Base-by-base conservation (phyloP, 1,284 basidiomycete species). In the Leccinum solheimii region DNA sequence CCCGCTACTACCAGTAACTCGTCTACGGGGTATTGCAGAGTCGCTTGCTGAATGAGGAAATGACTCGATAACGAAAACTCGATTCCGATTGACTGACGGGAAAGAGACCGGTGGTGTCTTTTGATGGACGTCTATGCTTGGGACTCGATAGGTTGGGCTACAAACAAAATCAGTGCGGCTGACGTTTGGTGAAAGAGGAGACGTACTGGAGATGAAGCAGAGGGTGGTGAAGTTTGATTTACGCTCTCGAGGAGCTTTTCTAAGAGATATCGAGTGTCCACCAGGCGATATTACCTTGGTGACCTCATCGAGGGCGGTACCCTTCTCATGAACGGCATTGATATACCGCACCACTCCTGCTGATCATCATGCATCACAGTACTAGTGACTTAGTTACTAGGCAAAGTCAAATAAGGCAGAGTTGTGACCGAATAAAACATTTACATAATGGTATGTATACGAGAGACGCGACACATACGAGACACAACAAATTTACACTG, bases 221-320 rank as follows among this genome's bases (percentile, higher is more conserved):
- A 34, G 16, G 79, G 78, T 38, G 77, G 75, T 13, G 79, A 75
- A 23, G 77, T 74, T 60, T 74, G 75, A 64, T 79, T 27, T 27
- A 27, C 27, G 27, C 27, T 27, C 27, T 27, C 80, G 9, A 84
- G 77, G 49, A 90, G 72, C 69, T 91, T 87, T 43, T 27, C 27
- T 0, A 27, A 82, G 74, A 27, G 88, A 90, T 9, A 90, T 79
- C 40, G 86, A 84, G n/a, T 90, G 89, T 0, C 88, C 88, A 23
- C 86, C 86, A 3, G 88, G 89, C 0, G 88, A 91, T 62, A 90
- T 78, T 1, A 85, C 84, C 66, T 87, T 87, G 3, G 80, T 85
- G 26, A 88, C 88, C 64, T 86, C 84, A 19, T 80, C 77, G 57
- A 75, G 69, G 32, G 64, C 69, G 59, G 78, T 78, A 10, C 76